Conservation (phyloP, 2,329 filamentous ascomycete genomes). For the Epichloe coenophiala region DNA sequence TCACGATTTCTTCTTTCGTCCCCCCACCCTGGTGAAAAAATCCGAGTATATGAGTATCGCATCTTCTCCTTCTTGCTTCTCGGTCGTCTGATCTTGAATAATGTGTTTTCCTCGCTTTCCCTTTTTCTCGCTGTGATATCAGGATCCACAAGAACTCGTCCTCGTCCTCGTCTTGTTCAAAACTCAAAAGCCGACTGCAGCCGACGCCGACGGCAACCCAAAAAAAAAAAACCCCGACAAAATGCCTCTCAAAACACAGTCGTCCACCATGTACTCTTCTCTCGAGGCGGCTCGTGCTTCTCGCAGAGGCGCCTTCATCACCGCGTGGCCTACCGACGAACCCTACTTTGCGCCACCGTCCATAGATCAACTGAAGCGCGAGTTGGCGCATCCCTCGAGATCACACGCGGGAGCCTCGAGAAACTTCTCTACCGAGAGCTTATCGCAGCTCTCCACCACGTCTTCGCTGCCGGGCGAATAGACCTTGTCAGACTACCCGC, state of each 20-base stretch:
- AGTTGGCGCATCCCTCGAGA: neutral
- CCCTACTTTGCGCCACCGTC: slow-evolving; percentile 7
- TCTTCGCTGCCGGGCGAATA: neutral
- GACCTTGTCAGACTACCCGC: neutral
- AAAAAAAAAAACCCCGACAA: neutral
- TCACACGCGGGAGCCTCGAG: neutral
- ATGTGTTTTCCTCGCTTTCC: too few relatives aligned
- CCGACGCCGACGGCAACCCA: too few relatives aligned
- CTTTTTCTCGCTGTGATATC: too few relatives aligned
- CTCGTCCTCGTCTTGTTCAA: neutral
- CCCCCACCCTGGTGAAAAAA: too few relatives aligned
- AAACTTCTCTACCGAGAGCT: neutral
- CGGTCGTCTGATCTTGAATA: too few relatives aligned
- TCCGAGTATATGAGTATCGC: neutral
- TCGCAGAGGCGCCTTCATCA: slow-evolving; percentile 13
- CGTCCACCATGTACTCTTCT: slow-evolving; percentile 11
- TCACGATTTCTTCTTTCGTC: too few relatives aligned
- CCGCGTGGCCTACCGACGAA: slow-evolving; percentile 17
- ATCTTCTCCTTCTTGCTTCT: neutral
- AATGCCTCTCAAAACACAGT: neutral
- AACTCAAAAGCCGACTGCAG: neutral
- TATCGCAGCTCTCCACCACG: neutral
- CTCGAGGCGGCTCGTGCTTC: slow-evolving; percentile 12
- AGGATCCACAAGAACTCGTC: neutral
- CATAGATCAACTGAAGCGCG: slow-evolving; percentile 1